Base-by-base conservation (phyloP, 768 basidiomycete genomes). In the Kwoniella sp. region DNA sequence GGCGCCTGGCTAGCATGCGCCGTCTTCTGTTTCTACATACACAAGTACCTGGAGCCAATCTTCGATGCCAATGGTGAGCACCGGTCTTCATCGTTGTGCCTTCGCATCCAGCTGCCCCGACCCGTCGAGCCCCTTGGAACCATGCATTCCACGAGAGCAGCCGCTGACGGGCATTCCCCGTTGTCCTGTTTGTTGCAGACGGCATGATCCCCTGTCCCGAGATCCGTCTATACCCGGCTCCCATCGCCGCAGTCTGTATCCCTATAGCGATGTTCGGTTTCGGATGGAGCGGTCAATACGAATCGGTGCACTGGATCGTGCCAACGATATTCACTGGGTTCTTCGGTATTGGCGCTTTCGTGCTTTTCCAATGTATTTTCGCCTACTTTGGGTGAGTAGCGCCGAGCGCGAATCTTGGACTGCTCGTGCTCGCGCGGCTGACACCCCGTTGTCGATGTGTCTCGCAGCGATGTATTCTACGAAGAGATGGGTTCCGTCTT, bases 181-280 rank as follows among this genome's bases (percentile, higher is more conserved):
- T 17, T 25, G 26, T 17, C 8, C 45, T n/a, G n/a, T n/a, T 25
- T 29, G 11, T 28, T n/a, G 28, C 61, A 63, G 65, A 61, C 47
- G 65, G 65, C 38, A 20, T 65, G n/a, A 65, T 65, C 25, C 64
- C 64, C 58, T 47, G 41, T n/a, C 64, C 64, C 28, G 64, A 65
- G 37, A 58, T 59, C 37, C 58, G 52, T 47, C 52, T 55, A 20
- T 55, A 58, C 29, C 58, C 58, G 4, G 57, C 64, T 22, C 57
- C 56, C 25, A 55, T 65, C 50, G 58, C 64, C 22, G 64, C 64
- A 7, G 26, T 65, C 41, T 65, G 64, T n/a, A 65, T 65, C 26
- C 64, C 64, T 4, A 57, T 65, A 23, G 64, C 64, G 8, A 65
- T 65, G 64, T 65, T 65, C 55, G 64, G 64, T 17, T 65, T 70